phyloP scores from a whole-genome alignment of 345 rosid genomes.

The Nasturtium officinale region DNA sequence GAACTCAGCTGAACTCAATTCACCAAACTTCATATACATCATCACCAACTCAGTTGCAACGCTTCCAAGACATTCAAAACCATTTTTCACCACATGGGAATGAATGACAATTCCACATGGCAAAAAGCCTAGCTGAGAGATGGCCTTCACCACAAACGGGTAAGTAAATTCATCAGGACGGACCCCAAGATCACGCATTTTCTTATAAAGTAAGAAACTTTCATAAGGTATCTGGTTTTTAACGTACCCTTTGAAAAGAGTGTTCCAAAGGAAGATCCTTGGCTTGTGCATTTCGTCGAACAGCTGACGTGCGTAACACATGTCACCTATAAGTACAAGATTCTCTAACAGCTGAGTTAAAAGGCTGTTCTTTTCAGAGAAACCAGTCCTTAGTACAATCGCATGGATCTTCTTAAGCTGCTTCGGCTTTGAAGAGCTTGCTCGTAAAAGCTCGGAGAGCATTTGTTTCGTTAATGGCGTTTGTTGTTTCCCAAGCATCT shows the following conservation, averaged over 20 bases:
- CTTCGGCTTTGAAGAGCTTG: slow-evolving; percentile 41
- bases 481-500: slow-evolving; percentile 38
- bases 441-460: slow-evolving; percentile 39
- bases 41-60: slow-evolving; percentile 55
- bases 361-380: slow-evolving; percentile 54
- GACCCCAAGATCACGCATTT: slow-evolving; percentile 43
- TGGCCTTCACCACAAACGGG: slow-evolving; percentile 56
- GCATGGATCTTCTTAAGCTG: slow-evolving; percentile 51
- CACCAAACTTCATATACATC: slow-evolving; percentile 52
- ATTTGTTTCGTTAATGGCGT: slow-evolving; percentile 44
- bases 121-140: slow-evolving; percentile 34
- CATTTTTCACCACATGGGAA: slow-evolving; percentile 47
- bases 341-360: slow-evolving; percentile 43
- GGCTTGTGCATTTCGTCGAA: slow-evolving; percentile 65
- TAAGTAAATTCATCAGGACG: slow-evolving; percentile 53
- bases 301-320: slow-evolving; percentile 50
- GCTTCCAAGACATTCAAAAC: slow-evolving; percentile 48
- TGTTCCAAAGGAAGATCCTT: slow-evolving; percentile 56
- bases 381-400: slow-evolving; percentile 45
- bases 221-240: slow-evolving; percentile 43
- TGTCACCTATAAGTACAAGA: slow-evolving; percentile 38
- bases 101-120: slow-evolving; percentile 44
- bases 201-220: slow-evolving; percentile 40
- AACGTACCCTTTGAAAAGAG: slow-evolving; percentile 53
- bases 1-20: slow-evolving; percentile 43